phyloP scores from a whole-genome alignment of 257 asterid species.

The Solanum tacnaense region DNA sequence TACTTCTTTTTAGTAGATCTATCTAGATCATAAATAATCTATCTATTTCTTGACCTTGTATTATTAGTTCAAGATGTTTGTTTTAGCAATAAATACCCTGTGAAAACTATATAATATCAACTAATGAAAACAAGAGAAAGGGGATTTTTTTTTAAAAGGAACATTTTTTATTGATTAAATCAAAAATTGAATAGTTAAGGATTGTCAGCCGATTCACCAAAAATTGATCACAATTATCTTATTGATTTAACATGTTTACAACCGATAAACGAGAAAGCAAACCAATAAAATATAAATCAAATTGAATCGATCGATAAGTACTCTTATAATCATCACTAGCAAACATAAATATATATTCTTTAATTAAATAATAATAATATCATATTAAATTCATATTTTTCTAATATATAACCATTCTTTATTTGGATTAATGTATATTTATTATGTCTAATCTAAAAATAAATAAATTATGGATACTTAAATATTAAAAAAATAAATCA shows the following conservation, averaged over 20 bases:
- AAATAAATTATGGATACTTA: too few relatives aligned
- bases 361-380: too few relatives aligned
- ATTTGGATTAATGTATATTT: not conserved
- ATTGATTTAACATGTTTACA: not conserved
- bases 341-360: too few relatives aligned
- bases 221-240: too few relatives aligned
- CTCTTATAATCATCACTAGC: too few relatives aligned
- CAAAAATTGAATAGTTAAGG: not conserved
- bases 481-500: not conserved
- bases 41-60: not conserved
- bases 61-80: not conserved
- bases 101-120: not conserved
- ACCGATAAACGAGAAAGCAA: not conserved
- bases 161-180: too few relatives aligned
- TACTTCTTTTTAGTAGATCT: not conserved
- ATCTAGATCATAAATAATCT: not conserved
- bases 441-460: not conserved
- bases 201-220: not conserved
- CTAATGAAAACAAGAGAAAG: not conserved
- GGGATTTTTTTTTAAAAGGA: not conserved
- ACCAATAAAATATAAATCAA: not conserved
- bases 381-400: too few relatives aligned
- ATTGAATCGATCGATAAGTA: too few relatives aligned
- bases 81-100: not conserved
- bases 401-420: too few relatives aligned